Evolutionary conservation across 2,329 filamentous ascomycete species (phyloP), one percentile per base, ranked within the genome.

Genomic region (Fusarium odoratissimum): DNA sequence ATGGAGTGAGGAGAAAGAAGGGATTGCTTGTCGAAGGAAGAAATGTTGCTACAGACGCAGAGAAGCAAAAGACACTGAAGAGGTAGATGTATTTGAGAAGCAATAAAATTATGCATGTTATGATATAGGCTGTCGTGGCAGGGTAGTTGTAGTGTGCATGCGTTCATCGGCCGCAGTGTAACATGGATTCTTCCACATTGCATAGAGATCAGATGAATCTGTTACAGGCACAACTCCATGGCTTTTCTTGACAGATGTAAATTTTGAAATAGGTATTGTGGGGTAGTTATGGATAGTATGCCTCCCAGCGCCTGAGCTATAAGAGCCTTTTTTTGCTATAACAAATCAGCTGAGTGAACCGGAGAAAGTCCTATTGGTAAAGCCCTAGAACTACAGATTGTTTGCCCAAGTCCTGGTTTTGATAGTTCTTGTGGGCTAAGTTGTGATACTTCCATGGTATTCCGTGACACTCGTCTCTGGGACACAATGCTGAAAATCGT

Each of bases 1-100:
- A 99, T 84, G 86, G 89, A 41, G 95, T 99, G 44, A 87, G 96
- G 78, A 88, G 87, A 80, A 88, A 95, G 82, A 99, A 99, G 89
- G 96, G 96, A 0, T 79, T 99, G 82, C 83, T 97, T 75, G 92
- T 99, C 6, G 91, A 92, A 84, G 93, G 93, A 4, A 89, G 92
- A 74, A 87, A 92, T 76, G 88, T 94, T 74, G 92, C 94, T 44
- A 92, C 91, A 69, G 93, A 96, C 86, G 96, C 95, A 3, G 95
- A 98, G 89, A 99, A 99, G 89, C 95, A 91, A 81, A 91, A 91
- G 86, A 91, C 89, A 10, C 73, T 91, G 77, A 92, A 91, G 84
- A 83, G 90, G 79, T 91, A 83, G 71, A 67, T 33, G 8, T 52
- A 21, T 35, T 31, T 9, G 33, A 44, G 28, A 45, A 57, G 28